phyloP scores from a whole-genome alignment of 169 alveolate species.

The Blepharisma undulans region DNA sequence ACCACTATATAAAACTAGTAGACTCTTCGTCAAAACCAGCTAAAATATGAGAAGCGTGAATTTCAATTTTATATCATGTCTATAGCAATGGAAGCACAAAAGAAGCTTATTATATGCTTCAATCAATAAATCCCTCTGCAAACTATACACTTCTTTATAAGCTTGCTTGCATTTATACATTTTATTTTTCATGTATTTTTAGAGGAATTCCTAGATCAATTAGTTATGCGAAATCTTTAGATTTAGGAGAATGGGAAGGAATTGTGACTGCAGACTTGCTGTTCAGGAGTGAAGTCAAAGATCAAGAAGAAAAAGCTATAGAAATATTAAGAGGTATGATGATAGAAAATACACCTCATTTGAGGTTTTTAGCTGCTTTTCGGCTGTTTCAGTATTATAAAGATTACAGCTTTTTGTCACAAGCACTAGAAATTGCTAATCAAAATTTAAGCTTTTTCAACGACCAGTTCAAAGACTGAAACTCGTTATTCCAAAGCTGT shows the following conservation, averaged over 20 bases:
- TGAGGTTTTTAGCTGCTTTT: slow-evolving; percentile 26
- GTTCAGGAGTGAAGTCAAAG: background rate
- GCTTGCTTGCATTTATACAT: background rate
- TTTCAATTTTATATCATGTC: background rate
- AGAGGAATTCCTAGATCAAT: background rate
- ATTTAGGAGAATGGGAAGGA: slow-evolving; percentile 10
- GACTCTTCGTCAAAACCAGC: background rate
- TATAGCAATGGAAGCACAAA: background rate
- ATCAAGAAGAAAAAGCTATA: background rate
- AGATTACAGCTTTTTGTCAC: background rate
- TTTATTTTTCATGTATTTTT: background rate
- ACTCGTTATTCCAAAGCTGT: background rate
- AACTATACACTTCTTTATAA: background rate
- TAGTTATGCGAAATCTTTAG: background rate
- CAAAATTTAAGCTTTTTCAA: background rate
- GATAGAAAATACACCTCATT: background rate
- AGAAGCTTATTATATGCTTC: background rate
- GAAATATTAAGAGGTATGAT: background rate
- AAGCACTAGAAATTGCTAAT: background rate
- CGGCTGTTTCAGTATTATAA: background rate
- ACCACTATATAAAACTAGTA: background rate
- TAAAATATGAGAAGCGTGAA: background rate
- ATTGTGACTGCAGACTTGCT: background rate
- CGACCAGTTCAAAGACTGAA: background rate
- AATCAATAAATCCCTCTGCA: background rate